Evolutionary conservation across 1,284 basidiomycete genomes (phyloP).

Genomic region (Ustilago bromivora): DNA sequence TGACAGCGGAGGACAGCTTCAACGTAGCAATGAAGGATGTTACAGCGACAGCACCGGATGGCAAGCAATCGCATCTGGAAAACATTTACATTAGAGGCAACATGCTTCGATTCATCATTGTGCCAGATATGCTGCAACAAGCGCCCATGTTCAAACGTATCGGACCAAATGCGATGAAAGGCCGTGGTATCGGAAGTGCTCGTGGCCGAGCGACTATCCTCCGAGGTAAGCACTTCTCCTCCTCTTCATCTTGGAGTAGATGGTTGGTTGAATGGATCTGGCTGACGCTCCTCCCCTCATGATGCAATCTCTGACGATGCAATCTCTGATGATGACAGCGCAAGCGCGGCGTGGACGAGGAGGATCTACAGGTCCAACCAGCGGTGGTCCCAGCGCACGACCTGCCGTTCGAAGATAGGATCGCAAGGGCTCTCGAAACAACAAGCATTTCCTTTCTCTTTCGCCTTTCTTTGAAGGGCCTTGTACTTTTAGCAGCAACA

Average conservation of each 20-base stretch:
- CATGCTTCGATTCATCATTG: slow-evolving; percentile 93
- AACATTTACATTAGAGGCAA: slow-evolving; percentile 99
- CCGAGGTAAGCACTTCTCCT: slow-evolving; percentile 74
- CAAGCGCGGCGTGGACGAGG: slow-evolving; percentile 54
- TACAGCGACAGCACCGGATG: slow-evolving; percentile 96
- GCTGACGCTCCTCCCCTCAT: not conserved
- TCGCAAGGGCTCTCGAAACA: not conserved
- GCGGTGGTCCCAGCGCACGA: slow-evolving; percentile 17
- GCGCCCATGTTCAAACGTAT: slow-evolving; percentile 99
- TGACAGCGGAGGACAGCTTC: slow-evolving; percentile 92
- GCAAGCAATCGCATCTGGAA: slow-evolving; percentile 98
- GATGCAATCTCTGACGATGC: not conserved
- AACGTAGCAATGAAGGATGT: slow-evolving; percentile 97
- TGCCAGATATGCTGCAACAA: slow-evolving; percentile 98
- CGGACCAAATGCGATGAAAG: slow-evolving; percentile 97
- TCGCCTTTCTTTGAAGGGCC: slow-evolving; percentile 1
- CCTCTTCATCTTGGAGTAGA: not conserved
- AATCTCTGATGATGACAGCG: slow-evolving; percentile 20
- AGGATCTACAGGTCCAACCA: slow-evolving; percentile 21
- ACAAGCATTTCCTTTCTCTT: not conserved
- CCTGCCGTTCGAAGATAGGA: slow-evolving; percentile 37
- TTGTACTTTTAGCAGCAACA: slow-evolving; percentile 38
- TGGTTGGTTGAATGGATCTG: not conserved
- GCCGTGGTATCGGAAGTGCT: slow-evolving; percentile 97
- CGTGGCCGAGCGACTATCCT: slow-evolving; percentile 96